A percentile compares a stretch with the other conserved stretches of the same genome.
Evolutionary conservation across 164 flowering plant species (phyloP).

Genomic region (Berberis vulgaris): DNA sequence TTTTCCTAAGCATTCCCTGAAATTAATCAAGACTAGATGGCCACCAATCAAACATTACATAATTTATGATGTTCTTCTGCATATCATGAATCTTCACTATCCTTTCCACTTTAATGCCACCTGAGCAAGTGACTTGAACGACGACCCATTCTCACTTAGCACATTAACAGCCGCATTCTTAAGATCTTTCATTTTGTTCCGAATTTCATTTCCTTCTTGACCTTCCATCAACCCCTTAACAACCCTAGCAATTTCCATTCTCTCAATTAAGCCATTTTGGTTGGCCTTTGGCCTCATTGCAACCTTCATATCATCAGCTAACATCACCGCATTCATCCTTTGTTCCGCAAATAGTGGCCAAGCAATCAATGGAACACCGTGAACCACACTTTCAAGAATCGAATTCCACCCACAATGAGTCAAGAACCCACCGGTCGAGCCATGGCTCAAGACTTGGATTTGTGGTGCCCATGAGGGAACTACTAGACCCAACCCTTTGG

Average conservation of each 20-base stretch:
- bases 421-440: constrained; percentile 33
- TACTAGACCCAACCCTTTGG: constrained; percentile 24
- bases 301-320: constrained; percentile 18
- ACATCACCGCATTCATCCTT: constrained; percentile 29
- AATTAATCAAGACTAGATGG: too few species aligned
- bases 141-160: constrained; percentile 18
- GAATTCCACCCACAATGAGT: constrained; percentile 48
- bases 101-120: constrained; percentile 12
- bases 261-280: constrained; percentile 14
- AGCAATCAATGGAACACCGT: constrained; percentile 34
- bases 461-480: constrained; percentile 44
- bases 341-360: constrained; percentile 50
- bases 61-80: too few species aligned
- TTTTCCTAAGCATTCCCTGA: too few species aligned
- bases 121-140: constrained; percentile 9
- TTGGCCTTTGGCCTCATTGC: constrained; percentile 17
- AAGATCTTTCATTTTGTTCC: constrained; percentile 13
- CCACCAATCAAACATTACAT: too few species aligned
- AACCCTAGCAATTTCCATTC: constrained; percentile 22
- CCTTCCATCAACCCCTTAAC: constrained; percentile 24
- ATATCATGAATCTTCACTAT: not conserved
- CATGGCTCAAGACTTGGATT: constrained; percentile 23
- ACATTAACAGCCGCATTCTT: constrained; percentile 10
- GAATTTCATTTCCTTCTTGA: constrained; percentile 20
- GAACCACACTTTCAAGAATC: constrained; percentile 25